Evolutionary conservation across 169 alveolate species (phyloP).

Genomic region (Perkinsus olseni): DNA sequence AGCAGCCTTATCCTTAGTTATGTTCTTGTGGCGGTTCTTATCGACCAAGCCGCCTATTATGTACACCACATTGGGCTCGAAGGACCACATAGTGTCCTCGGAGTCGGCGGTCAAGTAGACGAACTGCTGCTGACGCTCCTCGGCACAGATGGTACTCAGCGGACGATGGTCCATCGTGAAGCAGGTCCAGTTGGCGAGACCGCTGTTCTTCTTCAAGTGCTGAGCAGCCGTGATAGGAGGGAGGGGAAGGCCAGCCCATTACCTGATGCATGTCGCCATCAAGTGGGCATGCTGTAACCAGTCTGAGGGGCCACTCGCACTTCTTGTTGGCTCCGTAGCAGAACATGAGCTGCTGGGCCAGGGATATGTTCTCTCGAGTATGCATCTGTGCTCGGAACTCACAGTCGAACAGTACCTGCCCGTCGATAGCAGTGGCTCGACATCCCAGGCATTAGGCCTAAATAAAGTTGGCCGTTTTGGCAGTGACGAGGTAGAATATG

Average conservation of each 20-base stretch:
- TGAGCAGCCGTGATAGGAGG: background rate
- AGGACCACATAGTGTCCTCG: conserved; percentile 22
- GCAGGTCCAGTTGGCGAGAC: background rate
- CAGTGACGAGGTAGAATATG: no score
- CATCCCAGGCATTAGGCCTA: no score
- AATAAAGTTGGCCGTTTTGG: no score
- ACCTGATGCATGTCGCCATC: background rate
- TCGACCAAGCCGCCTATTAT: conserved; percentile 45
- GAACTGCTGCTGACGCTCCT: background rate
- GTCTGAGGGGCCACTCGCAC: background rate
- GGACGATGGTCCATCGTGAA: background rate
- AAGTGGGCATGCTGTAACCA: background rate
- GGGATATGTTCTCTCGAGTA: conserved; percentile 6
- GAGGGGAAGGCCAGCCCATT: background rate
- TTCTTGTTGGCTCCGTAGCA: conserved; percentile 29
- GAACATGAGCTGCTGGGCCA: conserved; percentile 37
- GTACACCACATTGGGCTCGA: conserved; percentile 19
- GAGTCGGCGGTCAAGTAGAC: conserved; percentile 44
- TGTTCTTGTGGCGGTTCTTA: conserved; percentile 29
- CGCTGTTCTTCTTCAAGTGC: background rate
- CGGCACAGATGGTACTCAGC: background rate
- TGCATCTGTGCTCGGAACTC: conserved; percentile 23
- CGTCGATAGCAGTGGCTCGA: no score
- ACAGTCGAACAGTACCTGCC: conserved; percentile 23
- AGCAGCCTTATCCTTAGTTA: conserved; percentile 31